Base-by-base conservation (phyloP, 1,284 basidiomycete species). In the Hemileia vastatrix region DNA sequence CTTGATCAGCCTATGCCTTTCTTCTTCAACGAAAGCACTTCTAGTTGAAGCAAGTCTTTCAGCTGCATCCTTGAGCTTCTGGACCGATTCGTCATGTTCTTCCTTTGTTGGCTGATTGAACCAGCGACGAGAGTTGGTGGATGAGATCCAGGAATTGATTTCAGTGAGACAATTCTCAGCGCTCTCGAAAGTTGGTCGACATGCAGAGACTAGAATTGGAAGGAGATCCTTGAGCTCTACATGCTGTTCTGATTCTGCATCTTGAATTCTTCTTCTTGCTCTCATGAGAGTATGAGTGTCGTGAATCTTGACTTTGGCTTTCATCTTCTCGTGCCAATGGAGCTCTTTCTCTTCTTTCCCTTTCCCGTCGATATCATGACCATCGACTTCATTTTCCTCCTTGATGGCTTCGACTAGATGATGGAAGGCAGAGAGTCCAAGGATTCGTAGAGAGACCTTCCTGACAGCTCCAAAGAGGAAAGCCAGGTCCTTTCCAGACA, bases 41-140 rank as follows among this genome's bases (percentile, higher is more conserved):
- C 65, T 48, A 11, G 64, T 52, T n/a, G n/a, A n/a, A n/a, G n/a
- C n/a, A n/a, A n/a, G n/a, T n/a, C n/a, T 74, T 0, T 66, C 72
- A 59, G 81, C 78, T 9, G 83, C 76, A 3, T 72, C 72, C 33
- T 67, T 58, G 8, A 77, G 65, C 23, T 64, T 50, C 0, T 21
- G 21, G 3, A 68, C 57, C n/a, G 70, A 59, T 11, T 66, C 27
- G 67, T 76, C 40, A 63, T 64, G 67, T 69, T 74, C 59, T 13
- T 63, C 63, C 32, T 72, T n/a, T n/a, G n/a, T n/a, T n/a, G n/a
- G n/a, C n/a, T n/a, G 64, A 5, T 68, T 67, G 18, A 56, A 65
- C 77, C 81, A 84, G 31, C 83, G 78, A 11, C 77, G 76, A 13
- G 73, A 76, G 70, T 85, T 84, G 65, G 82, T n/a, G n/a, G n/a